Evolutionary conservation across 768 basidiomycete genomes (phyloP), one percentile per base, ranked within the genome.

Genomic region (Gloeophyllum trabeum): DNA sequence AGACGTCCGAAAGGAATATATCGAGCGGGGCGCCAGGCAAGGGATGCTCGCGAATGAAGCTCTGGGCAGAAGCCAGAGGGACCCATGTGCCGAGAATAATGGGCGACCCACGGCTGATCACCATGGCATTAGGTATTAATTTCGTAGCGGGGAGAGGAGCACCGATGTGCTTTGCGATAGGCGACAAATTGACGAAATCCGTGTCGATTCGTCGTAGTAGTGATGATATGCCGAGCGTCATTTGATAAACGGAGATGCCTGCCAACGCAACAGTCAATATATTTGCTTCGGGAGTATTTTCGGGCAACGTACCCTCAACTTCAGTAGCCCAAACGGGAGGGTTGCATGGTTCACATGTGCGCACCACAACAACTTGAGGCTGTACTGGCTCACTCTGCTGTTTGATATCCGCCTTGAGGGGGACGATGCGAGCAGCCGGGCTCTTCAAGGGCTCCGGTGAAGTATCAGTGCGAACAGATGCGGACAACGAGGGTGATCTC

Each of bases 171-270:
- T 65, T 61, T 3, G 71, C 56, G 38, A 83, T 71, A 18, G 74
- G 68, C 34, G 79, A 70, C 36, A 85, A 65, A 55, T 86, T 81
- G 51, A 86, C 81, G 49, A 81, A 86, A 52, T 83, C 81, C 24
- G 81, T 81, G 60, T 86, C 83, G 42, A 85, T 76, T 48, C 84
- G 77, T 50, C 84, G 76, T 48, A 85, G 60, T 37, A 86, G 64
- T 24, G 69, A 61, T 40, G 65, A 64, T 5, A 68, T 57, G 30
- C 73, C 76, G 6, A 85, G 66, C 40, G 61, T 65, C 58, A 76
- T 81, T 54, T 81, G 79, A 58, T 84, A 86, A 39, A 86, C 81
- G 28, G 80, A 73, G 43, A 86, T 79, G 49, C 77, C 83, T 86
- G 52, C 4, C 14, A 45, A 39, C n/a, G n/a, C n/a, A 43, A 45